A percentile compares a stretch with the other conserved stretches of the same genome.
Conservation (phyloP, 1,284 basidiomycete genomes). For the Leccinum subrobustum region DNA sequence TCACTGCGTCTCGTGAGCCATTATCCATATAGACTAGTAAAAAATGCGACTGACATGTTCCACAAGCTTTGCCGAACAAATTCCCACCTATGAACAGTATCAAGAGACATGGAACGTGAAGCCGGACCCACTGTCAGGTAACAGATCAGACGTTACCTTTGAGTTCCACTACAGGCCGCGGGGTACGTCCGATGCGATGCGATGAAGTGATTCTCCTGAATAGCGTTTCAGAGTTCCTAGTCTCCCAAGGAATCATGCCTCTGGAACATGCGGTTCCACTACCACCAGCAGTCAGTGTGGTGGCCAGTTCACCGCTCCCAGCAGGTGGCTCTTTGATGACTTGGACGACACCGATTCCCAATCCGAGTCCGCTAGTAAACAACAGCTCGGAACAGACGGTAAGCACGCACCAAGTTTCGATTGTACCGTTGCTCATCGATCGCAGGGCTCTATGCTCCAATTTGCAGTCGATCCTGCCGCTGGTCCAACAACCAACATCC, state of each 20-base stretch:
- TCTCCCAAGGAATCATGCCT: constrained; percentile 26
- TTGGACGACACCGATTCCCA: constrained; percentile 4
- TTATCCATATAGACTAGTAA: background rate
- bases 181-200: constrained; percentile 35
- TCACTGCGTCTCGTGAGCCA: constrained; percentile 41
- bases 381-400: constrained; percentile 10
- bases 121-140: constrained; percentile 37
- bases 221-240: constrained; percentile 19
- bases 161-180: constrained; percentile 54
- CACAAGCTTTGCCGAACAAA: constrained; percentile 42
- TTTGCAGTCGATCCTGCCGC: constrained; percentile 1
- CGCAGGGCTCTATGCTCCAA: constrained; percentile 9
- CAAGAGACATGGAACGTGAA: constrained; percentile 51
- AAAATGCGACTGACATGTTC: background rate
- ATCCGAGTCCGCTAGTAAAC: constrained; percentile 1
- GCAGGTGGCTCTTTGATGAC: background rate
- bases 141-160: constrained; percentile 55
- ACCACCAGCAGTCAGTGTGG: background rate
- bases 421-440: background rate
- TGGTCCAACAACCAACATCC: constrained; percentile 1
- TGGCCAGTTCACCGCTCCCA: constrained; percentile 11
- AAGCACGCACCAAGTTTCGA: background rate
- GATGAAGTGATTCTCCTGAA: background rate
- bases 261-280: background rate
- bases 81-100: constrained; percentile 36